Conservation (phyloP, 2,329 filamentous ascomycete species). For the Simplicillium sp. region DNA sequence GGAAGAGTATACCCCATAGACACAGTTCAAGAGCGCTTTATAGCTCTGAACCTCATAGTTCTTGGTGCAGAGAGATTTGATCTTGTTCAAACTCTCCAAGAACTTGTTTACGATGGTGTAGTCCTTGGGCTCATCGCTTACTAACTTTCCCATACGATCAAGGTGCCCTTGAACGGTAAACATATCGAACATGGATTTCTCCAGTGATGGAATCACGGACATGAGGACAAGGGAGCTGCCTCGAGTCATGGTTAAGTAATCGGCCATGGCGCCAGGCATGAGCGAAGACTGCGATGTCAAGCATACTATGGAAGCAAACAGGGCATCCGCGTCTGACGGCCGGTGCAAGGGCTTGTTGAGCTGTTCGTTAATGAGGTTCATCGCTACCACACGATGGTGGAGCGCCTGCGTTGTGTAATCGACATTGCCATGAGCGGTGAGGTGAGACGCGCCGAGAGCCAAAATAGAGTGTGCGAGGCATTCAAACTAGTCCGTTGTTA, state of each 20-base stretch:
- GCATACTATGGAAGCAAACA: conserved; percentile 23
- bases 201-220: conserved; percentile 11
- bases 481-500: conserved; percentile 17
- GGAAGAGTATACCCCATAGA: conserved; percentile 7
- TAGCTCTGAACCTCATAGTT: conserved; percentile 11
- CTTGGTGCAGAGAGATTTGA: conserved; percentile 10
- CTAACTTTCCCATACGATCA: conserved; percentile 10
- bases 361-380: conserved; percentile 22
- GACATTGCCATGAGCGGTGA: conserved; percentile 17
- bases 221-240: conserved; percentile 16
- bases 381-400: conserved; percentile 23
- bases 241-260: conserved; percentile 25
- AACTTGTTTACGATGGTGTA: conserved; percentile 11
- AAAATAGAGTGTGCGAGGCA: conserved; percentile 27
- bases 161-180: conserved; percentile 17
- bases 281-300: conserved; percentile 24
- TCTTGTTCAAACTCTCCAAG: conserved; percentile 7
- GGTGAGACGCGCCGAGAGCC: conserved; percentile 25
- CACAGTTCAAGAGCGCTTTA: conserved; percentile 7
- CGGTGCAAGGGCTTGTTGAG: conserved; percentile 15
- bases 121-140: conserved; percentile 14
- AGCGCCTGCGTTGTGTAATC: conserved; percentile 19
- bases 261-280: conserved; percentile 25
- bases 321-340: conserved; percentile 21
- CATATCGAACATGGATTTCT: conserved; percentile 12